Evolutionary conservation across 2,329 filamentous ascomycete genomes (phyloP).

Genomic region (Colletotrichum lini): DNA sequence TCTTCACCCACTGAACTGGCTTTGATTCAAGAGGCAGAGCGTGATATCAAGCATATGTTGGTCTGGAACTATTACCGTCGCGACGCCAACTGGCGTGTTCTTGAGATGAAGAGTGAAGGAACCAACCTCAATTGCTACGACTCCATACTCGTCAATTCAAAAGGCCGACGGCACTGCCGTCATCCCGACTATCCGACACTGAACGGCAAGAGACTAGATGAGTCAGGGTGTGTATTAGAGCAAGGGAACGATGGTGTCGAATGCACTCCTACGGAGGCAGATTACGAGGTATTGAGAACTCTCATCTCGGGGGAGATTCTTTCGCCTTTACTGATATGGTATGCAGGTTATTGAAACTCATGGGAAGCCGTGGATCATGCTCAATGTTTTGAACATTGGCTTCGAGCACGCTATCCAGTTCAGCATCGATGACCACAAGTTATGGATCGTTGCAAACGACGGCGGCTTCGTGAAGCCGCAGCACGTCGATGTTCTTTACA

Average conservation of each 20-base stretch:
- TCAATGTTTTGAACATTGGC: constrained; percentile 25
- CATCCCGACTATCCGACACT: constrained; percentile 2
- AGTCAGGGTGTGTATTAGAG: constrained; percentile 17
- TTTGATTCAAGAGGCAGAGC: constrained; percentile 18
- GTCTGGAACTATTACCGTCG: constrained; percentile 31
- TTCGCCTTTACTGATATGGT: not conserved
- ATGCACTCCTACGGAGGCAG: constrained; percentile 12
- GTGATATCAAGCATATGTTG: constrained; percentile 4
- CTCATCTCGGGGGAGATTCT: no score
- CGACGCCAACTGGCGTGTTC: constrained; percentile 19
- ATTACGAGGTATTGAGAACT: constrained; percentile 9
- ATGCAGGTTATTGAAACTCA: constrained; percentile 15
- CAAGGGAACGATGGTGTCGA: constrained; percentile 18
- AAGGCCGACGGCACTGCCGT: constrained; percentile 67
- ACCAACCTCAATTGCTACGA: constrained; percentile 65
- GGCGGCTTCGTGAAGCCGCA: constrained; percentile 67
- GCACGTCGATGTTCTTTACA: constrained; percentile 45
- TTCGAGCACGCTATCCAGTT: constrained; percentile 41
- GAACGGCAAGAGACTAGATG: constrained; percentile 8
- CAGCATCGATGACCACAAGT: constrained; percentile 66
- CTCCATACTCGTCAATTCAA: constrained; percentile 73
- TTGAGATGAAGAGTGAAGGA: constrained; percentile 22
- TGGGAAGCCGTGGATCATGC: constrained; percentile 27
- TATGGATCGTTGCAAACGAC: constrained; percentile 69
- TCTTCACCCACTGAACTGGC: not conserved